Base-by-base conservation (phyloP, 2,329 filamentous ascomycete genomes). In the Cladosporium velox region DNA sequence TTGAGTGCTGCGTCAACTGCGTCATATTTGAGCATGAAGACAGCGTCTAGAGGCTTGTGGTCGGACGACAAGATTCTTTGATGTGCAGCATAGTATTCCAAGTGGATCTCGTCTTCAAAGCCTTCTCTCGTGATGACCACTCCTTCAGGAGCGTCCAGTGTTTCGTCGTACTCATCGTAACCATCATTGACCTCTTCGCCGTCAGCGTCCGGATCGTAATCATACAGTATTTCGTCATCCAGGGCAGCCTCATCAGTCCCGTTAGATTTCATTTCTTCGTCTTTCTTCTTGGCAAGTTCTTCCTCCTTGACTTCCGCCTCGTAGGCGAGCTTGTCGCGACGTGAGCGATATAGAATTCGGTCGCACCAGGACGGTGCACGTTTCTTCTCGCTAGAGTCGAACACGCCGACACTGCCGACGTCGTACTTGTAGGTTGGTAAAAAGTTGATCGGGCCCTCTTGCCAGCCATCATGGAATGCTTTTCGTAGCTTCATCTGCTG, bases 391-490 rank as follows among this genome's bases (percentile, higher is more conserved):
- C 93, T 97, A 0, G 93, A 92, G 79, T 99, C 96, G 76, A 97
- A 99, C 34, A 93, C 86, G 1, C 91, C 91, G 35, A 97, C 87
- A 34, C 91, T 96, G n/a, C 95, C 95, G 32, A 97, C 84, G 73
- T 99, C 96, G 72, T 99, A 99, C 77, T 99, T 99, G 79, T 99
- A 99, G 0, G 95, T 96, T 1, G 95, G 95, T 18, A 98, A 77
- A 74, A 99, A 99, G 1, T 87, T 87, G 65, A 99, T 93, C 0
- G 88, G 84, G 0, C 93, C 95, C 82, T 99, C 95, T 60, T 86
- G 85, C 93, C 95, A 99, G 1, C 93, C 94, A 68, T 97, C 91
- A 67, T 96, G 87, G 68, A 99, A 96, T 0, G 89, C 88, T 75
- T 91, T 95, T n/a, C 87, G 86, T 47, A 87, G 81, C 70, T 85